phyloP scores from a whole-genome alignment of 805 yeast species.

The Pichia occidentalis region DNA sequence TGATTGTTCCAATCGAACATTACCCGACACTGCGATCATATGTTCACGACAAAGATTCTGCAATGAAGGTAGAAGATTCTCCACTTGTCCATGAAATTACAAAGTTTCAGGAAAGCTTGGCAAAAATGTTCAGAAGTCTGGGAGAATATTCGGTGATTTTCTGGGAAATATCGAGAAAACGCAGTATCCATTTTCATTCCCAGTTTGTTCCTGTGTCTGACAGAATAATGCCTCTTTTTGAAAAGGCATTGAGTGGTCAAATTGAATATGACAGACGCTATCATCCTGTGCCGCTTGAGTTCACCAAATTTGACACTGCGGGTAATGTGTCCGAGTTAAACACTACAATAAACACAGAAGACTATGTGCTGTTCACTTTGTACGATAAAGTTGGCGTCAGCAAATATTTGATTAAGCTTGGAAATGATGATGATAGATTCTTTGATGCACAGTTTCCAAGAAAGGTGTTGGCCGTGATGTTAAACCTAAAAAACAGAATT shows the following conservation, averaged over 20 bases:
- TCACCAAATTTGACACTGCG: conserved; percentile 28
- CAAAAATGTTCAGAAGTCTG: conserved; percentile 37
- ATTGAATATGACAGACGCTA: conserved; percentile 41
- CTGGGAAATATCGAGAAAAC: conserved; percentile 60
- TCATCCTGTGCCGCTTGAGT: conserved; percentile 36
- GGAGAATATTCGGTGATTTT: conserved; percentile 47
- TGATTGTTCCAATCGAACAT: conserved; percentile 76
- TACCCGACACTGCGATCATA: conserved; percentile 35
- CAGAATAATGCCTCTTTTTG: conserved; percentile 36
- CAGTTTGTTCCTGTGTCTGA: conserved; percentile 65
- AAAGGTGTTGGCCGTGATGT: conserved; percentile 59
- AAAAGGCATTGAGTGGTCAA: conserved; percentile 39
- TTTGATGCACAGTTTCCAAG: conserved; percentile 82
- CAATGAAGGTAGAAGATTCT: conserved; percentile 25
- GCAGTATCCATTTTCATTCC: conserved; percentile 67
- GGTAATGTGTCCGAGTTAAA: conserved; percentile 18
- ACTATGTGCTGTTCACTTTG: conserved; percentile 9
- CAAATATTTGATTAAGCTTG: conserved; percentile 18
- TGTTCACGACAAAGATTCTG: conserved; percentile 21
- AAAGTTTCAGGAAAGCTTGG: conserved; percentile 42
- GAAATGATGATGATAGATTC: conserved; percentile 25
- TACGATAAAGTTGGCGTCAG: conserved; percentile 26
- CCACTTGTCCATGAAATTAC: conserved; percentile 39
- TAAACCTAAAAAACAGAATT: conserved; percentile 53
- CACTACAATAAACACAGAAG: conserved; percentile 22